These are phyloP conservation scores for Talaromyces sp. DNA, from an alignment of 2,329 filamentous ascomycete species.

Conservation along the genomic window DNA sequence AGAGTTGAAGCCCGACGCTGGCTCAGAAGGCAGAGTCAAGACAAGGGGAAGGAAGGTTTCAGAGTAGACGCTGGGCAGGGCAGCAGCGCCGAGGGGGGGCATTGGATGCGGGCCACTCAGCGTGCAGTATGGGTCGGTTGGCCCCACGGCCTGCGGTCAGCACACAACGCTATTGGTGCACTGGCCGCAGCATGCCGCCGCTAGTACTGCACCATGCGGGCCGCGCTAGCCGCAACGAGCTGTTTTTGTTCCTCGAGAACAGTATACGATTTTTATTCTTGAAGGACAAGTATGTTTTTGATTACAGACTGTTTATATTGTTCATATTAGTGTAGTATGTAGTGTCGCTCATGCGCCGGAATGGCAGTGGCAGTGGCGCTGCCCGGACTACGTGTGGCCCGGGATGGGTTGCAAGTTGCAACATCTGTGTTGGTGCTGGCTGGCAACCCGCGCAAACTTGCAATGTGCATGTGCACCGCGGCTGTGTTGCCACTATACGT, in stretches of 20 bases:
- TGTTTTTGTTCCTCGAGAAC: background rate
- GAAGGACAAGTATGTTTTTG: no score
- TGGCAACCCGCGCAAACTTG: background rate
- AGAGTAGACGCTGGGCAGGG: background rate
- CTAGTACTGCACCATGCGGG: background rate
- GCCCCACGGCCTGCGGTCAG: background rate
- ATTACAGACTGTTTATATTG: no score
- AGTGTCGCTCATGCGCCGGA: background rate
- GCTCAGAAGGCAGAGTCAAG: background rate
- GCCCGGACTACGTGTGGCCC: background rate
- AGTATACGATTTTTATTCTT: no score
- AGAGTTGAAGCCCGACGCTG: background rate
- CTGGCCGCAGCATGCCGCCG: background rate
- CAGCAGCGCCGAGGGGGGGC: background rate
- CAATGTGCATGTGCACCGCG: background rate
- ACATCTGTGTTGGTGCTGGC: background rate
- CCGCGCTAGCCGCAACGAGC: background rate
- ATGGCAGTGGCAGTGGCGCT: background rate
- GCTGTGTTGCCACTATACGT: background rate
- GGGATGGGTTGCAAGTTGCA: no score
- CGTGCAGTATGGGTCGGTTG: background rate
- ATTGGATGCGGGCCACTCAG: background rate
- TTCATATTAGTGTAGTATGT: background rate
- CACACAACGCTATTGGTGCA: background rate
- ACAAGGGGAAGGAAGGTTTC: background rate